Base-by-base conservation (phyloP, 192 early-diverging fungal genomes). In the Backusella tuberculispora region DNA sequence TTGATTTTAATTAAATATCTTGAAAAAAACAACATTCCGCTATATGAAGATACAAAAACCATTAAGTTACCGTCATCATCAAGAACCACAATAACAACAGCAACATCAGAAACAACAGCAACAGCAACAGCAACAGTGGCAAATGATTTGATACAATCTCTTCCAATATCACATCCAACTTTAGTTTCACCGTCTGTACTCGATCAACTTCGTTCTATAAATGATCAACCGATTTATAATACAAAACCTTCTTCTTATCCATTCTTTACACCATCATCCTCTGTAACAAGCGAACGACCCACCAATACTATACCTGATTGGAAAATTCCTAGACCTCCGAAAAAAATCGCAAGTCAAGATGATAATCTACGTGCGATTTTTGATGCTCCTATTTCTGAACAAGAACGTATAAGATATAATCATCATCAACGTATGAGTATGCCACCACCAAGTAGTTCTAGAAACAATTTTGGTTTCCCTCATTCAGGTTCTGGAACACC, bases 371-470 rank as follows among this genome's bases (percentile, higher is more conserved):
- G 68, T 47, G 42, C 68, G 0, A 69, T 69, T 37, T 69, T 69
- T 69, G 68, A 69, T 47, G 68, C 68, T 6, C 68, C 68, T 1
- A 69, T 69, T 17, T 45, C 68, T 15, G 43, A 44, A 46, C 68
- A 69, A 24, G 68, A 69, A 8, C n/a, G 68, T 21, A 26, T 44
- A 1, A 19, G 43, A 24, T 47, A 9, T 6, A 63, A 63, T 63
- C 34, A 37, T 29, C 34, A 63, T 63, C 63, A 63, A 37, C 43
- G 68, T 9, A 69, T 69, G 68, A 69, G 21, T 13, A 69, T 69
- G 19, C 68, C 68, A 17, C 42, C 45, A 2, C n/a, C 63, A 34
- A 34, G 29, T 34, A 34, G 29, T 34, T 14, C 63, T 29, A 14
- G 12, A 47, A 14, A 10, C 3, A 63, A 37, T 37, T 63, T 63